These are phyloP conservation scores for Backusella sp. DNA, from an alignment of 192 early-diverging fungal species.

Conservation along the genomic window DNA sequence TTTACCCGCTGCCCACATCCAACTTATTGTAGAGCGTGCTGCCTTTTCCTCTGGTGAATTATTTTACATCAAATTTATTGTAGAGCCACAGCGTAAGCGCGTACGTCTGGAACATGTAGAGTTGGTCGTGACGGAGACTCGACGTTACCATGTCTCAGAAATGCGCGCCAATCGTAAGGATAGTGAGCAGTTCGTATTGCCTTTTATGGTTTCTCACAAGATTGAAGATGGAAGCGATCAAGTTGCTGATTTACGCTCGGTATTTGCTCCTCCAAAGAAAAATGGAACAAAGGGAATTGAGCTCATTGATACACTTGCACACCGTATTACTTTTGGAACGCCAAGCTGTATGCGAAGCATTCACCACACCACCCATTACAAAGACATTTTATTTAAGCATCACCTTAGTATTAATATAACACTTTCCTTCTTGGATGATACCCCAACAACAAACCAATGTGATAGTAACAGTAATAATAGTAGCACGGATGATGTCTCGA, in stretches of 20 bases:
- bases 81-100: conserved; percentile 24
- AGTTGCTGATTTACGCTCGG: background rate
- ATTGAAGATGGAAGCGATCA: background rate
- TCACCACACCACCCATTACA: conserved; percentile 26
- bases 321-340: conserved; percentile 25
- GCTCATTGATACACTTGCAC: conserved; percentile 16
- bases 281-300: conserved; percentile 6
- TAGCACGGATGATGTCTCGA: background rate
- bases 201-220: conserved; percentile 1
- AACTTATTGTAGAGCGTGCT: conserved; percentile 12
- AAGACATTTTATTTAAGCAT: conserved; percentile 24
- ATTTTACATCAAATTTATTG: conserved; percentile 10
- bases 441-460: background rate
- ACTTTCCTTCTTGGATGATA: conserved; percentile 14
- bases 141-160: conserved; percentile 21
- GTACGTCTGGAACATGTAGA: conserved; percentile 23
- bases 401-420: conserved; percentile 17
- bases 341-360: conserved; percentile 22
- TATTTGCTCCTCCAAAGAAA: conserved; percentile 9
- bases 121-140: conserved; percentile 12
- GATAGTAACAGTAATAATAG: background rate
- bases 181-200: conserved; percentile 5
- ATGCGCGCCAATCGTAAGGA: conserved; percentile 19
- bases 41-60: conserved; percentile 30
- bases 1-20: conserved; percentile 9